Evolutionary conservation across 2,329 filamentous ascomycete species (phyloP), one percentile per base, ranked within the genome.

Genomic region (Paracorniculantispora psalliotae): DNA sequence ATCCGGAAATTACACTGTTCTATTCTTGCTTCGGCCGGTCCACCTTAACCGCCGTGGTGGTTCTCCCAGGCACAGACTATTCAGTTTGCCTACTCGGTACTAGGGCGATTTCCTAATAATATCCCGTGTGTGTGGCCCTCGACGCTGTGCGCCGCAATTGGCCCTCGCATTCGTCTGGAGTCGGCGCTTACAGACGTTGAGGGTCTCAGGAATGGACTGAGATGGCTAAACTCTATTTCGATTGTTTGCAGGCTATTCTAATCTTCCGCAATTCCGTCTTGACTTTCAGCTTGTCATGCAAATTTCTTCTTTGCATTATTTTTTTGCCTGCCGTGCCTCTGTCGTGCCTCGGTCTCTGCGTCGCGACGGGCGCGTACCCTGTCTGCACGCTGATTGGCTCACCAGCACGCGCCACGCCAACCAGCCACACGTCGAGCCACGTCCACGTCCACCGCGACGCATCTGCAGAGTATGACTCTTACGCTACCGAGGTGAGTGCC

Each of bases 371-470:
- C 58, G 58, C 58, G 58, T 60, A 52, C 23, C 13, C 25, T n/a
- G 19, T 33, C 26, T 47, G n/a, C 46, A 28, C 47, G 25, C 46
- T 60, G 58, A 60, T 60, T 60, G 35, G 58, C 37, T 39, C 46
- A 13, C n/a, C 52, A 57, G 17, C 47, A 60, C 58, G 58, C 58
- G 58, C 58, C 58, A 46, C 46, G 41, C 46, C 58, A 59, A 51
- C 57, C 50, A 59, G 43, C 35, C 25, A 6, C 30, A 12, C 35
- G 15, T 48, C 25, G 13, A 10, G 10, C 21, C 23, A 30, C 26
- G 43, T 8, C 41, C 41, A 41, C 13, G 9, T 33, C 4, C 17
- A 41, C 19, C 8, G 30, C 30, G 23, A 9, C 35, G 30, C 43
- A 39, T 28, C 43, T 15, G 37, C 5, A 17, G n/a, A n/a, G 13